A percentile compares a stretch with the other conserved stretches of the same genome.
Evolutionary conservation across 345 rosid species (phyloP).

Genomic region (Populus simonii): DNA sequence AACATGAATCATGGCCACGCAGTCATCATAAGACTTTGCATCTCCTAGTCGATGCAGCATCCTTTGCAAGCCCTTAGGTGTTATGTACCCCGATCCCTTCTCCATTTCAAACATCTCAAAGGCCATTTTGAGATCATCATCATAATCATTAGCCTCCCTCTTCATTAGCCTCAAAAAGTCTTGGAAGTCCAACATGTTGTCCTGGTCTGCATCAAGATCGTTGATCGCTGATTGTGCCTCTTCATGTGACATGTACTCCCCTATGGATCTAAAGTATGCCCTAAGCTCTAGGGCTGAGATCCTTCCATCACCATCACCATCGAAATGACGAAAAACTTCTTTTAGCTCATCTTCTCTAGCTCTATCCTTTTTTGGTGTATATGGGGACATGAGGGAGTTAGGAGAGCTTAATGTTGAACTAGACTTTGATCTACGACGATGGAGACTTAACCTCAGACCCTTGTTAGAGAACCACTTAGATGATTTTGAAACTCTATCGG

Average conservation of each 20-base stretch:
- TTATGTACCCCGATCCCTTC: constrained; percentile 73
- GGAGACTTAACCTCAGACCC: constrained; percentile 28
- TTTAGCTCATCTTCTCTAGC: constrained; percentile 40
- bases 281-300: constrained; percentile 70
- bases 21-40: constrained; percentile 57
- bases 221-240: constrained; percentile 53
- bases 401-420: constrained; percentile 19
- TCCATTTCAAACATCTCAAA: constrained; percentile 86
- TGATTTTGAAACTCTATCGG: constrained; percentile 20
- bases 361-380: background rate
- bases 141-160: constrained; percentile 24
- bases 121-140: constrained; percentile 63
- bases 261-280: constrained; percentile 61
- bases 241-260: constrained; percentile 62
- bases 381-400: constrained; percentile 9
- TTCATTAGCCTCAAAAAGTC: constrained; percentile 68
- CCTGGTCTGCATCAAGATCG: constrained; percentile 66
- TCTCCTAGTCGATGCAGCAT: constrained; percentile 76
- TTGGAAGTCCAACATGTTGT: constrained; percentile 54
- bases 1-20: constrained; percentile 70
- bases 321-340: constrained; percentile 64
- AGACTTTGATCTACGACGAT: constrained; percentile 19
- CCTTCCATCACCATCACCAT: constrained; percentile 66
- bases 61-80: constrained; percentile 69
- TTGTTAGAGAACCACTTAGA: constrained; percentile 37